These are phyloP conservation scores for Sugiyamaella castrensis DNA, from an alignment of 1,139 yeast genomes.

Conservation along the genomic window DNA sequence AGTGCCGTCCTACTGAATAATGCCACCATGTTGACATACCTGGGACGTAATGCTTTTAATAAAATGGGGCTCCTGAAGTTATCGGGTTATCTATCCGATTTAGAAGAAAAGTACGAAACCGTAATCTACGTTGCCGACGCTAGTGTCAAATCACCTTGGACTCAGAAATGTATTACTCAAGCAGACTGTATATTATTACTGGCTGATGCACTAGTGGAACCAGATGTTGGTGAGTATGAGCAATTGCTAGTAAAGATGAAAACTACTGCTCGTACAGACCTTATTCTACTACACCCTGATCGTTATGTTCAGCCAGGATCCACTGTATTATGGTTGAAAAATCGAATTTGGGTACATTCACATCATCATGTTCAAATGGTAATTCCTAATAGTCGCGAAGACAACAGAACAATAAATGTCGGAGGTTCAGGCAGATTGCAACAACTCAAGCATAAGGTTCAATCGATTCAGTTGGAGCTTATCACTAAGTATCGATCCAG, in stretches of 20 bases:
- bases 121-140: slow-evolving; percentile 89
- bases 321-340: slow-evolving; percentile 80
- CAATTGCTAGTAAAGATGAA: slow-evolving; percentile 67
- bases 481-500: slow-evolving; percentile 34
- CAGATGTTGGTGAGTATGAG: slow-evolving; percentile 84
- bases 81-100: slow-evolving; percentile 83
- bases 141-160: slow-evolving; percentile 81
- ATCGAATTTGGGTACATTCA: slow-evolving; percentile 84
- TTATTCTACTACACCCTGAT: slow-evolving; percentile 80
- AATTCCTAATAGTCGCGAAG: not conserved
- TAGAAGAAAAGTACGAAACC: slow-evolving; percentile 85
- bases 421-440: slow-evolving; percentile 23
- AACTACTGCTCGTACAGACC: slow-evolving; percentile 85
- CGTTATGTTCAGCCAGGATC: slow-evolving; percentile 79
- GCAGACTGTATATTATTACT: slow-evolving; percentile 74
- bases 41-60: slow-evolving; percentile 93
- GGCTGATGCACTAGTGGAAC: slow-evolving; percentile 53
- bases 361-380: slow-evolving; percentile 78
- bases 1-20: slow-evolving; percentile 77
- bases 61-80: slow-evolving; percentile 80
- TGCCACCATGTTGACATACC: slow-evolving; percentile 70
- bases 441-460: slow-evolving; percentile 33
- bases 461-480: slow-evolving; percentile 36
- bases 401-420: slow-evolving; percentile 3
- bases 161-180: slow-evolving; percentile 86